Evolutionary conservation across 495 filamentous ascomycete genomes (phyloP).

Genomic region (Aspergillus sparsus): DNA sequence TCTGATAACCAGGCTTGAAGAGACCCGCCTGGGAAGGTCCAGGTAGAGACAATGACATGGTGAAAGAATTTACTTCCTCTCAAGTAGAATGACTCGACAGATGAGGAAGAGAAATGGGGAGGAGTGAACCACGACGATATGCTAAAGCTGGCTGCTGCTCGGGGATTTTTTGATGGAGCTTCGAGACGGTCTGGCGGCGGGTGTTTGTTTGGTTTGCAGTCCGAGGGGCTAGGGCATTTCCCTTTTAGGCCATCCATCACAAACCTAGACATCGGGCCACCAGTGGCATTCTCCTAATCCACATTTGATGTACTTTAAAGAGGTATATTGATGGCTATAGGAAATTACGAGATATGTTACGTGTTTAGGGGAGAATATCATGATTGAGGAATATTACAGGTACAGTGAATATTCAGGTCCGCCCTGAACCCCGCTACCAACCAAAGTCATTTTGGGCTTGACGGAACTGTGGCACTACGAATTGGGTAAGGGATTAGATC

Average conservation of each 20-base stretch:
- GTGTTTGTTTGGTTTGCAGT: slow-evolving; percentile 50
- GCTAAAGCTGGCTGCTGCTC: slow-evolving; percentile 40
- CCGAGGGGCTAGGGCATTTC: slow-evolving; percentile 35
- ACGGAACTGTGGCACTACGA: slow-evolving; percentile 39
- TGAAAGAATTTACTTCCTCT: slow-evolving; percentile 37
- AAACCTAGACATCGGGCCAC: background rate
- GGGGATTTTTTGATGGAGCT: slow-evolving; percentile 50
- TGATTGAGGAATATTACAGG: background rate
- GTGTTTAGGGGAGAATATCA: background rate
- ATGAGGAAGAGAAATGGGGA: slow-evolving; percentile 25
- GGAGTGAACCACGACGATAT: slow-evolving; percentile 28
- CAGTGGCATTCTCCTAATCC: slow-evolving; percentile 20
- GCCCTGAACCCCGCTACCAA: slow-evolving; percentile 8
- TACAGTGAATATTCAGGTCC: too few species aligned
- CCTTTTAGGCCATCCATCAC: slow-evolving; percentile 7
- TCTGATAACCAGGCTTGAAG: slow-evolving; percentile 97
- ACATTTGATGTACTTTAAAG: slow-evolving; percentile 29
- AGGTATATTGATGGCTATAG: background rate
- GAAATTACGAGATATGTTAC: background rate
- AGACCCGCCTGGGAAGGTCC: slow-evolving; percentile 87
- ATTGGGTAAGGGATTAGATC: slow-evolving; percentile 6
- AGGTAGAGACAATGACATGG: slow-evolving; percentile 94
- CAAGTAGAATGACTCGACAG: slow-evolving; percentile 24
- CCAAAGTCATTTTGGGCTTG: slow-evolving; percentile 24
- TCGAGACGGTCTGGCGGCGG: slow-evolving; percentile 36